Evolutionary conservation across 2,329 filamentous ascomycete genomes (phyloP), one percentile per base, ranked within the genome.

Genomic region (Magnaporthiopsis poae): DNA sequence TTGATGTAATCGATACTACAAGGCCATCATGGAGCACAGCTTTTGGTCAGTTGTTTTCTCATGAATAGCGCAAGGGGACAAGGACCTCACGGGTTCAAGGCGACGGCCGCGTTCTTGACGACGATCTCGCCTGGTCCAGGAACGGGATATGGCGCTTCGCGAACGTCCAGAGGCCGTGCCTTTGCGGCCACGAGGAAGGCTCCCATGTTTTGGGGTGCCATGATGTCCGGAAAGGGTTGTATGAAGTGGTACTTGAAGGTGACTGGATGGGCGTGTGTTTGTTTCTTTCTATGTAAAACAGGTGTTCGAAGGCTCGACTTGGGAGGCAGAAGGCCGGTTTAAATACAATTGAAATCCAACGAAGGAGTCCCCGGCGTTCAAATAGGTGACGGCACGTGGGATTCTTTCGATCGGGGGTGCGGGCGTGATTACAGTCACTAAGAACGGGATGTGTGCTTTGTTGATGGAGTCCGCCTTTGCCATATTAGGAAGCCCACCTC

Each of bases 61-160:
- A 4, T 13, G 18, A 52, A 52, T 39, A 3, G 21, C 5, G 21
- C 21, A 7, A 3, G 21, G 18, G n/a, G 8, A 52, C 46, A 46
- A n/a, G 13, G 46, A 36, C 15, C 21, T 52, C 8, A 60, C 69
- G 72, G 68, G 74, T 77, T 78, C 67, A 77, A 71, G 12, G 74
- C 75, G 21, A 77, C 68, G 35, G 74, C 73, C 27, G 65, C 66
- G 65, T 73, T 75, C 60, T 69, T 70, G 60, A 77, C 68, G 29
- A 76, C 65, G 21, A 76, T 68, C 65, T 75, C 69, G 8, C 46
- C 62, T 21, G 62, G 62, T 7, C 62, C 62, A 11, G 62, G 62
- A n/a, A 3, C 25, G 13, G 35, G 27, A 39, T 63, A 63, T 11
- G 61, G 62, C 46, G 62, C 62, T 27, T 63, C 62, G 25, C 62